Evolutionary conservation across 2,329 filamentous ascomycete genomes (phyloP), one percentile per base, ranked within the genome.

Genomic region (Drechslera avenae): DNA sequence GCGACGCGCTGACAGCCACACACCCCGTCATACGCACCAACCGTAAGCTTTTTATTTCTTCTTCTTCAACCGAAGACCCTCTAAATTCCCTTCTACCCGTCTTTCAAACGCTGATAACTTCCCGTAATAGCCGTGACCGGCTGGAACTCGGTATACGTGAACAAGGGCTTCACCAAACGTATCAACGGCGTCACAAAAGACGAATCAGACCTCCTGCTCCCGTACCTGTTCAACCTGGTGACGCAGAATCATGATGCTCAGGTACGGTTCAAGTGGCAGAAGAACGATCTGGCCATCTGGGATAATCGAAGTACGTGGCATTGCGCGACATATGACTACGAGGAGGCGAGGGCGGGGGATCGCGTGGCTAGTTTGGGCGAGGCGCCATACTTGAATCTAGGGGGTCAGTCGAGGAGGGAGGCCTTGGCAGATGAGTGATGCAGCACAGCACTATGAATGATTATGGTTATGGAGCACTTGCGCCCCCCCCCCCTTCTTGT

Each of bases 1-100:
- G 83, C 4, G 68, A 68, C 4, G 72, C 76, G 0, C 70, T 86
- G 18, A 74, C 71, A 13, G 78, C 83, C 0, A 70, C 79, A 0
- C 83, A 86, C 59, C 83, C 83, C 0, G 77, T 86, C 1, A 75
- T 86, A 2, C 78, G 83, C n/a, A 86, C 84, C 5, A 86, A 87
- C 56, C 84, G 65, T 67, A 57, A 56, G 60, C 46, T 8, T 18
- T 17, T n/a, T n/a, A n/a, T n/a, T n/a, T n/a, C n/a, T n/a, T n/a
- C n/a, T n/a, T n/a, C n/a, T n/a, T n/a, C n/a, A n/a, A n/a, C n/a
- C n/a, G n/a, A n/a, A n/a, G n/a, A n/a, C n/a, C 1, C 5, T 10
- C 32, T 17, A 12, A 2, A 3, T n/a, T 13, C 16, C 5, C 8
- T 2, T 35, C 0, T 6, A 1, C 19, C 17, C 21, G 13, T 4